These are phyloP conservation scores for Medakamo hakoo DNA, from an alignment of 139 green algal species.

Conservation along the genomic window DNA sequence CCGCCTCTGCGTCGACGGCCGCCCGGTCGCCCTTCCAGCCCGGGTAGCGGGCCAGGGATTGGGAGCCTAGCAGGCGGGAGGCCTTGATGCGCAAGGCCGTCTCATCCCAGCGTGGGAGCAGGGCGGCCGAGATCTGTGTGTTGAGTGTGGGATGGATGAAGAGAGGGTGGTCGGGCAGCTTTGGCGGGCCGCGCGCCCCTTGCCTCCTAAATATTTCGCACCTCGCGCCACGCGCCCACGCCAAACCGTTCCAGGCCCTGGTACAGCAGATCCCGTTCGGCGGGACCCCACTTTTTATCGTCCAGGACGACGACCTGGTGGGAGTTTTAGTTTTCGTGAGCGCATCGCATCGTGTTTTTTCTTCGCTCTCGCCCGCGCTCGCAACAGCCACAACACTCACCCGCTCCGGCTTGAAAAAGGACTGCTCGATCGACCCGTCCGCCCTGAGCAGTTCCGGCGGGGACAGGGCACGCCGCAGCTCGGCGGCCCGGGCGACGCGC, in stretches of 20 bases:
- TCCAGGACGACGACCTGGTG: constrained; percentile 26
- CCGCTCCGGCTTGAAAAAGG: constrained; percentile 59
- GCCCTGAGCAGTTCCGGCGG: neutral
- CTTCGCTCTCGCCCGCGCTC: too few relatives aligned
- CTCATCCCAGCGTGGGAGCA: constrained; percentile 20
- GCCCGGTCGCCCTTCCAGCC: constrained; percentile 35
- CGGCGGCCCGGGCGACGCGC: too few relatives aligned
- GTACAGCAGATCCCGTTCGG: constrained; percentile 36
- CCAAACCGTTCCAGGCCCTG: constrained; percentile 51
- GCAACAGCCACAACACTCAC: too few relatives aligned
- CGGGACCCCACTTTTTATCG: constrained; percentile 41
- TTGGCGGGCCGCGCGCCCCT: too few relatives aligned
- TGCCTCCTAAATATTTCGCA: too few relatives aligned
- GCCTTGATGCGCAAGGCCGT: constrained; percentile 40
- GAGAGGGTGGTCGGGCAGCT: too few relatives aligned
- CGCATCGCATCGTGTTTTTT: neutral
- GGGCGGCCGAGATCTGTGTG: too few relatives aligned
- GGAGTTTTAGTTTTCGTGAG: neutral
- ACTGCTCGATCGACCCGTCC: constrained; percentile 54
- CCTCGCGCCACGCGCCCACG: constrained; percentile 50
- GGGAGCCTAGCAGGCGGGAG: constrained; percentile 44
- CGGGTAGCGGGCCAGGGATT: constrained; percentile 44
- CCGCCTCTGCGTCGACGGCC: constrained; percentile 39
- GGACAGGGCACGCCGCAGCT: neutral
- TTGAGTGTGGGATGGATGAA: too few relatives aligned